Base-by-base conservation (phyloP, 768 basidiomycete genomes). In the Termitomyces sp. region DNA sequence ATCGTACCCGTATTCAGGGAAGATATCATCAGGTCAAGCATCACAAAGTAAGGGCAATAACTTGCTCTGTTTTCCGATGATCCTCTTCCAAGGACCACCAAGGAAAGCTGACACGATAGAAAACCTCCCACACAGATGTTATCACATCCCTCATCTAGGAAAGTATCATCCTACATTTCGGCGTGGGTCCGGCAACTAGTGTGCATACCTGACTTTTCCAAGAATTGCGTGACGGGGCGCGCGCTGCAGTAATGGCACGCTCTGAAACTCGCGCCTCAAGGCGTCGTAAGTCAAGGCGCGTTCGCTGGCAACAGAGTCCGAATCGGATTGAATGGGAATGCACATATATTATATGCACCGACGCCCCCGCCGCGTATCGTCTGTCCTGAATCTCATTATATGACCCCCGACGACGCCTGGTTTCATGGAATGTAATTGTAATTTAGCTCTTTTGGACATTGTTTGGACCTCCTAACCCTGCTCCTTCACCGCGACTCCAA, bases 121-220 rank as follows among this genome's bases (percentile, higher is more conserved):
- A 46, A 53, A 50, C 40, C 40, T 54, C 52, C 48, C 59, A 61
- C 56, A 40, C 31, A 52, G 44, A 56, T 56, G 48, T 16, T 51
- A 45, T 51, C 48, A 9, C 16, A 40, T 21, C 9, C 14, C 54
- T 31, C 37, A 16, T 46, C 41, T 40, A 17, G 37, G 53, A 23
- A 59, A 27, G 34, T 44, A 43, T 14, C 19, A 21, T 43, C 46
- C 58, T 37, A 21, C 40, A n/a, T 1, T 43, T 16, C n/a, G n/a
- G n/a, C n/a, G n/a, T 41, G 58, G 45, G 7, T 5, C 34, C 7
- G 32, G 29, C 11, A 38, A 5, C 38, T 43, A 14, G 4, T 27
- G 43, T 25, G 25, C 25, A 44, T 8, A 9, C 44, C 14, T n/a
- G n/a, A n/a, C 10, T 23, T 25, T 23, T 43, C 21, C 23, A 23